Percentiles rank a stretch among this genome's conserved stretches.
Evolutionary conservation across 1,284 basidiomycete genomes (phyloP).

Genomic region (Apiotrichum gamsii): DNA sequence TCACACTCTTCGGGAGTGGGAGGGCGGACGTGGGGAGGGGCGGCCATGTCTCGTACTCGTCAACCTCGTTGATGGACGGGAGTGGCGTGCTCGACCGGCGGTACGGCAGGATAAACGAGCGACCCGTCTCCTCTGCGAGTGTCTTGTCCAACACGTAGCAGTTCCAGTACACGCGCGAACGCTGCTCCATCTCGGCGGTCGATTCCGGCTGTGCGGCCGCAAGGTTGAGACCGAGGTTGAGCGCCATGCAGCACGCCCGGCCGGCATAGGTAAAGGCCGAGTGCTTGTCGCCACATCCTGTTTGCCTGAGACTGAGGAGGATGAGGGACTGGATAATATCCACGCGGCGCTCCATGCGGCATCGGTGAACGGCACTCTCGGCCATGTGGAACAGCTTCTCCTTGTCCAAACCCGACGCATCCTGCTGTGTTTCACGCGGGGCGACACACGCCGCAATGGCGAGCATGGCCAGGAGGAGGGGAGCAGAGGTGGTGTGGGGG

Average conservation of each 20-base stretch:
- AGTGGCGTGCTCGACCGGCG: conserved; percentile 44
- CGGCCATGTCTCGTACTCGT: conserved; percentile 48
- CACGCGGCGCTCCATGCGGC: conserved; percentile 26
- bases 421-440: conserved; percentile 4
- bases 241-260: conserved; percentile 46
- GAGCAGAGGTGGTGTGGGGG: conserved; percentile 25
- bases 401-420: conserved; percentile 39
- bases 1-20: conserved; percentile 17
- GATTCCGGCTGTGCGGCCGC: conserved; percentile 20
- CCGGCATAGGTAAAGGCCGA: conserved; percentile 45
- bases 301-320: conserved; percentile 47
- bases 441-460: conserved; percentile 38
- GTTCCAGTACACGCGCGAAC: conserved; percentile 45
- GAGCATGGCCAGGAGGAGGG: conserved; percentile 38
- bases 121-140: conserved; percentile 48
- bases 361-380: conserved; percentile 27
- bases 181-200: conserved; percentile 24
- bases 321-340: conserved; percentile 44
- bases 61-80: conserved; percentile 43
- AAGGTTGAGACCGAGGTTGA: conserved; percentile 48
- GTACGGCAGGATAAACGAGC: conserved; percentile 45
- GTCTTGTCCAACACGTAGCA: conserved; percentile 49
- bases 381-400: conserved; percentile 52
- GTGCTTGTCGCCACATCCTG: conserved; percentile 47
- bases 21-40: conserved; percentile 26